Percentiles rank a stretch among this genome's conserved stretches.
Conservation (phyloP, 2,329 filamentous ascomycete genomes). For the Sarocladium kiliense region DNA sequence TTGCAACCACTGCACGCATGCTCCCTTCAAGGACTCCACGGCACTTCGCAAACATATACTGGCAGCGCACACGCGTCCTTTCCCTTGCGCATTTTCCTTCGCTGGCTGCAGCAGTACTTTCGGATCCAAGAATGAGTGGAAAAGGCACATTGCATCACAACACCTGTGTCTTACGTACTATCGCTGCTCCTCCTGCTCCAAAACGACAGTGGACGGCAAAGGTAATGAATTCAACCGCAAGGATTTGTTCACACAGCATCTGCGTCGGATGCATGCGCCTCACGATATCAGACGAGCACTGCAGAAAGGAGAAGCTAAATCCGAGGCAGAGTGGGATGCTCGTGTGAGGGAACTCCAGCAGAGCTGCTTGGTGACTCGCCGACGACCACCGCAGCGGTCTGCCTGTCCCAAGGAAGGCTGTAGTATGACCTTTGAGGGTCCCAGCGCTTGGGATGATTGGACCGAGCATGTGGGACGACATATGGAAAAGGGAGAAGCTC, state of each 20-base stretch:
- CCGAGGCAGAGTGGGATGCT: constrained; percentile 58
- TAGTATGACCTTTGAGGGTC: constrained; percentile 62
- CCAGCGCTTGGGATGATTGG: constrained; percentile 78
- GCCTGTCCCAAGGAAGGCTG: constrained; percentile 71
- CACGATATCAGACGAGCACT: constrained; percentile 56
- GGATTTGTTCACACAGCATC: constrained; percentile 84
- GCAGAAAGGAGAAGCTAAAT: constrained; percentile 52
- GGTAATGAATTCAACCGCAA: constrained; percentile 77
- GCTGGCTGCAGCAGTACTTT: constrained; percentile 74
- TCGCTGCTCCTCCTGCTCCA: constrained; percentile 48
- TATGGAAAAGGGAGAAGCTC: constrained; percentile 68
- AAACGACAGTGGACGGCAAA: constrained; percentile 35
- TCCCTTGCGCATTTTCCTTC: constrained; percentile 71
- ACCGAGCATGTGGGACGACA: constrained; percentile 91
- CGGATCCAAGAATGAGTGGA: constrained; percentile 89
- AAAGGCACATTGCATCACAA: constrained; percentile 76
- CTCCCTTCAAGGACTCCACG: constrained; percentile 62
- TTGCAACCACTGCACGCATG: constrained; percentile 57
- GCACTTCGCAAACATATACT: constrained; percentile 63
- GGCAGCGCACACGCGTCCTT: constrained; percentile 63
- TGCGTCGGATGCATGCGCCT: constrained; percentile 80
- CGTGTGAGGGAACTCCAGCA: constrained; percentile 66
- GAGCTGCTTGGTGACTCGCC: constrained; percentile 66
- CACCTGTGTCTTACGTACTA: constrained; percentile 73
- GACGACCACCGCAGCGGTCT: constrained; percentile 65